A percentile compares a stretch with the other conserved stretches of the same genome.
phyloP scores from a whole-genome alignment of 75 land plant genomes.

The Sequoia sempervirens region DNA sequence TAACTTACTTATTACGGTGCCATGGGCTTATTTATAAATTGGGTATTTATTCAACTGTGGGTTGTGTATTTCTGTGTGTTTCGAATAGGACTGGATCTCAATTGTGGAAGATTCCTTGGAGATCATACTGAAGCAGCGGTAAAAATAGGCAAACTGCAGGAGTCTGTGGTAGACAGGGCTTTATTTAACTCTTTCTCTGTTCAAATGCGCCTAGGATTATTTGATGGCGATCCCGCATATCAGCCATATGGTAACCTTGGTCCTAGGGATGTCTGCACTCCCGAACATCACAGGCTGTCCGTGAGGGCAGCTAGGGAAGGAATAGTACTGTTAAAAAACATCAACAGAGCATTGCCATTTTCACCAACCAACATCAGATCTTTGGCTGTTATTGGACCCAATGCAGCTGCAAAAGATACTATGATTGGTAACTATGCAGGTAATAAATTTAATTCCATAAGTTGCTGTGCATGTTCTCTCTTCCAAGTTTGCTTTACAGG shows the following conservation, averaged over 20 bases:
- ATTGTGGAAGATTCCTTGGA: constrained; percentile 73
- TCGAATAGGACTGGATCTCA: constrained; percentile 77
- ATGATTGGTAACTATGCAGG: constrained; percentile 94
- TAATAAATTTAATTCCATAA: constrained; percentile 10
- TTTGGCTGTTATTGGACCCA: constrained; percentile 84
- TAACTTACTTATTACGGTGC: background rate
- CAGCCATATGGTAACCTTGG: constrained; percentile 65
- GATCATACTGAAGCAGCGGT: constrained; percentile 56
- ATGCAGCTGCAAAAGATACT: constrained; percentile 45
- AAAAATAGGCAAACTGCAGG: constrained; percentile 37
- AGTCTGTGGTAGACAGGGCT: constrained; percentile 46
- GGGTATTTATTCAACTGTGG: background rate
- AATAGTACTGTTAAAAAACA: constrained; percentile 46
- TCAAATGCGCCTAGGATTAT: constrained; percentile 89
- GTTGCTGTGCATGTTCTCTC: background rate
- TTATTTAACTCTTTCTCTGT: constrained; percentile 59
- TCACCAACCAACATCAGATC: constrained; percentile 20
- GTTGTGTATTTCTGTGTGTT: background rate
- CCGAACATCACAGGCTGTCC: constrained; percentile 30
- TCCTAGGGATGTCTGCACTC: constrained; percentile 63
- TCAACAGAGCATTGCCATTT: constrained; percentile 27
- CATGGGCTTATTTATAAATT: background rate
- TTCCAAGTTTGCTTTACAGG: background rate
- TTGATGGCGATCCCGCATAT: constrained; percentile 69
- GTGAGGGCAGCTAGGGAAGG: constrained; percentile 41